Conservation (phyloP, 176 grass and related monocot species). For the Hyparrhenia diplandra region DNA sequence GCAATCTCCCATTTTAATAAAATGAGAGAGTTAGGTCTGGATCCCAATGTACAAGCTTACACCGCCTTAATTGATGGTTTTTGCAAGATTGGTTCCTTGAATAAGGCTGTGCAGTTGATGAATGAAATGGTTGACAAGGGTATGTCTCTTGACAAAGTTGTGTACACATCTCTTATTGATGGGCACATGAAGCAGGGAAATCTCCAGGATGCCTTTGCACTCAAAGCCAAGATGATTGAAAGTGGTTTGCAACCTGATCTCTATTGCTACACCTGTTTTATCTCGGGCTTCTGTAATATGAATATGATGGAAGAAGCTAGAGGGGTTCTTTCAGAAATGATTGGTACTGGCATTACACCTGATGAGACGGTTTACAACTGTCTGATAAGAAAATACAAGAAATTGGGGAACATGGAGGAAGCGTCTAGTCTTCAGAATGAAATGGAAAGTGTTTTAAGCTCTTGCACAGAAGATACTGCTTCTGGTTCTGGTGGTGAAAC, state of each 20-base stretch:
- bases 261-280: conserved; percentile 74
- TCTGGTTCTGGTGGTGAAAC: conserved; percentile 20
- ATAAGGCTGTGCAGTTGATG: conserved; percentile 49
- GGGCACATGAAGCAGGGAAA: conserved; percentile 76
- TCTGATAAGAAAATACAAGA: conserved; percentile 74
- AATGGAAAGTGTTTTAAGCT: conserved; percentile 51
- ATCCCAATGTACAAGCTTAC: conserved; percentile 65
- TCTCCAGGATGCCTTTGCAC: conserved; percentile 59
- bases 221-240: conserved; percentile 75
- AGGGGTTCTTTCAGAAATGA: conserved; percentile 70
- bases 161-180: conserved; percentile 87
- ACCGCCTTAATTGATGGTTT: conserved; percentile 78
- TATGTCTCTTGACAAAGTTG: conserved; percentile 67
- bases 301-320: conserved; percentile 82
- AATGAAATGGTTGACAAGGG: conserved; percentile 70
- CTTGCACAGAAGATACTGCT: conserved; percentile 33
- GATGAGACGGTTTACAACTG: conserved; percentile 73
- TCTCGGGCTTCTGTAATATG: conserved; percentile 79
- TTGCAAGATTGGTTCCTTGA: conserved; percentile 78
- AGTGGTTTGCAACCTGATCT: conserved; percentile 84
- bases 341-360: conserved; percentile 65
- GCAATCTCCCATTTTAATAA: conserved; percentile 72
- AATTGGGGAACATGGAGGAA: conserved; percentile 68
- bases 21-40: conserved; percentile 64
- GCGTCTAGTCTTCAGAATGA: conserved; percentile 61